Evolutionary conservation across 345 rosid genomes (phyloP).

Genomic region (Schrenkiella parvula): DNA sequence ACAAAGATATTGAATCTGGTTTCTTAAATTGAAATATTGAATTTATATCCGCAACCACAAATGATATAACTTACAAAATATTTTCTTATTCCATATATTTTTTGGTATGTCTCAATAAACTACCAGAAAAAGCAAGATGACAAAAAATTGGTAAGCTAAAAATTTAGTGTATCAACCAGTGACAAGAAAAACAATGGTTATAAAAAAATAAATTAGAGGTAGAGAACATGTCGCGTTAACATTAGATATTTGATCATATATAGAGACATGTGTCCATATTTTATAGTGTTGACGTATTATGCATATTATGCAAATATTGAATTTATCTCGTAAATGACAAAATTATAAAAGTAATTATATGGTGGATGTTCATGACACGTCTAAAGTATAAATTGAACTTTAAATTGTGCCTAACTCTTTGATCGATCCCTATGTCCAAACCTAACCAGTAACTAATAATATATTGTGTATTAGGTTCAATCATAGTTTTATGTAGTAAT

Average conservation of each 20-base stretch:
- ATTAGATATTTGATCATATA: background rate
- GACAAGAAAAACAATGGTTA: background rate
- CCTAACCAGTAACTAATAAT: background rate
- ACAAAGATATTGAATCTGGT: conserved; percentile 5
- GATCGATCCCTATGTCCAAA: background rate
- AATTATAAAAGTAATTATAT: background rate
- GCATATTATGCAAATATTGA: background rate
- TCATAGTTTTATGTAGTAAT: background rate
- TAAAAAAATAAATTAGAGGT: background rate
- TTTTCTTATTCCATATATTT: background rate
- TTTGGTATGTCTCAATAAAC: conserved; percentile 5
- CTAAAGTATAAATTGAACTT: background rate
- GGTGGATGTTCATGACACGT: conserved; percentile 9
- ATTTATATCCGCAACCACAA: background rate
- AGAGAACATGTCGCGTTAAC: background rate
- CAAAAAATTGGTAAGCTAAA: conserved; percentile 8
- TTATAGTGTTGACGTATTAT: background rate
- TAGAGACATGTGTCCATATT: background rate
- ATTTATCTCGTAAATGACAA: background rate
- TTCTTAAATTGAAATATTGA: background rate
- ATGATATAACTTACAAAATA: background rate
- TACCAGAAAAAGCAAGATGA: background rate
- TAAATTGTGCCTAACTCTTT: conserved; percentile 15
- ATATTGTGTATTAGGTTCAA: background rate
- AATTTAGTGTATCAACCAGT: background rate